Percentiles rank a stretch among this genome's conserved stretches.
phyloP scores from a whole-genome alignment of 2,329 filamentous ascomycete species.

The Fusarium torreyae region DNA sequence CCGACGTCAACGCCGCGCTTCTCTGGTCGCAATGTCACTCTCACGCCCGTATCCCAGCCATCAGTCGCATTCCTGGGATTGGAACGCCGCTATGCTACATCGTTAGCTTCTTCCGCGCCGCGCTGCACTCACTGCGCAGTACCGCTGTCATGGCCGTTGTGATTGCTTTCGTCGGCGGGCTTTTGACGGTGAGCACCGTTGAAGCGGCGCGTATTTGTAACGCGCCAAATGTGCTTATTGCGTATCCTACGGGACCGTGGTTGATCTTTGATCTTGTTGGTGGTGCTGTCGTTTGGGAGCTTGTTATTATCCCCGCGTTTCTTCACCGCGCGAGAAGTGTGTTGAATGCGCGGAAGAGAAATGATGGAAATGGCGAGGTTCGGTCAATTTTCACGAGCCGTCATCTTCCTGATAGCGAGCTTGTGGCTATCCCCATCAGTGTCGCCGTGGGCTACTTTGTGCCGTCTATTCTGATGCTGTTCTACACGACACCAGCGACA shows the following conservation, averaged over 20 bases:
- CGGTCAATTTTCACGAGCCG: slow-evolving; percentile 48
- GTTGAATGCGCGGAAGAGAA: slow-evolving; percentile 41
- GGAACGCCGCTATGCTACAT: slow-evolving; percentile 65
- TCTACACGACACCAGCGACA: slow-evolving; percentile 54
- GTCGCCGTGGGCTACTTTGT: slow-evolving; percentile 64
- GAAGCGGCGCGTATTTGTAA: slow-evolving; percentile 65
- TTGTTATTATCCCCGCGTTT: slow-evolving; percentile 66
- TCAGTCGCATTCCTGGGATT: slow-evolving; percentile 62
- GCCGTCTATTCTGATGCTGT: slow-evolving; percentile 64
- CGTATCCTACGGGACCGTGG: slow-evolving; percentile 60
- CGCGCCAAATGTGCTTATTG: slow-evolving; percentile 54
- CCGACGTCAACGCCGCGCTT: slow-evolving; percentile 66
- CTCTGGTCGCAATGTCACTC: slow-evolving; percentile 70
- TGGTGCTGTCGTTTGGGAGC: slow-evolving; percentile 67
- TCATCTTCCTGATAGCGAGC: slow-evolving; percentile 65
- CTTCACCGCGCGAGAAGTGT: slow-evolving; percentile 60
- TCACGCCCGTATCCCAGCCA: slow-evolving; percentile 59
- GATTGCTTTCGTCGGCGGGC: slow-evolving; percentile 62
- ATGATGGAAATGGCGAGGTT: slow-evolving; percentile 34
- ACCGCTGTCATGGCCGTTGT: slow-evolving; percentile 59
- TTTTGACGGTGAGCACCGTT: slow-evolving; percentile 65
- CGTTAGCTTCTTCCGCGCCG: slow-evolving; percentile 64
- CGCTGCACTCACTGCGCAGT: slow-evolving; percentile 60
- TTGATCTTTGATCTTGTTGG: slow-evolving; percentile 65
- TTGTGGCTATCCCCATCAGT: slow-evolving; percentile 68